Conservation (phyloP, 148 eudicot species). For the Vaccinium macrocarpon region DNA sequence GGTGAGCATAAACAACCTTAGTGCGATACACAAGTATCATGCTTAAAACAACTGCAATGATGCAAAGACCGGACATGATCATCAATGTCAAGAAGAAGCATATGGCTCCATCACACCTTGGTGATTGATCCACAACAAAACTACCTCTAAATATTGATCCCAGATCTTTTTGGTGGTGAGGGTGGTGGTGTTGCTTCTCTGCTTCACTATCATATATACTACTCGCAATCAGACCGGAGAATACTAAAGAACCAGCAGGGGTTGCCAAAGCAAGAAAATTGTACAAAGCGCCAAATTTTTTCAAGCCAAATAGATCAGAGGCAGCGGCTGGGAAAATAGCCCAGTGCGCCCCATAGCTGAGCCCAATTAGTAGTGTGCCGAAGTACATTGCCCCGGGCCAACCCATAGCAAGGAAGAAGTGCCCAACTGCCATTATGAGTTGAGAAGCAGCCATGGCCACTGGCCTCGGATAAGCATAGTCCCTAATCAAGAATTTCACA, state of each 20-base stretch:
- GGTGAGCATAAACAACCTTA: slow-evolving; percentile 62
- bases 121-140: slow-evolving; percentile 45
- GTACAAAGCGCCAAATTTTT: slow-evolving; percentile 83
- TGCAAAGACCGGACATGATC: slow-evolving; percentile 80
- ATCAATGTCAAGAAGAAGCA: slow-evolving; percentile 79
- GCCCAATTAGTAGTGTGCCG: slow-evolving; percentile 83
- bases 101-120: slow-evolving; percentile 67
- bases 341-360: slow-evolving; percentile 98
- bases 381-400: slow-evolving; percentile 84
- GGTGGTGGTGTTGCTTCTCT: slow-evolving; percentile 57
- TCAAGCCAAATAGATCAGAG: slow-evolving; percentile 88
- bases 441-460: slow-evolving; percentile 80
- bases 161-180: slow-evolving; percentile 4
- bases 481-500: slow-evolving; percentile 39
- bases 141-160: slow-evolving; percentile 21
- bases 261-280: slow-evolving; percentile 88
- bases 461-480: slow-evolving; percentile 84
- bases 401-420: slow-evolving; percentile 77
- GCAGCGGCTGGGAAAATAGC: slow-evolving; percentile 91
- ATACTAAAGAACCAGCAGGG: slow-evolving; percentile 82
- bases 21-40: slow-evolving; percentile 76
- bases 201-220: slow-evolving; percentile 87
- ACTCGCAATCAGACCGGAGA: slow-evolving; percentile 85
- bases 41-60: slow-evolving; percentile 61
- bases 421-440: slow-evolving; percentile 74